Conservation (phyloP, 805 yeast genomes). For the Tanozyma kutaoensis region DNA sequence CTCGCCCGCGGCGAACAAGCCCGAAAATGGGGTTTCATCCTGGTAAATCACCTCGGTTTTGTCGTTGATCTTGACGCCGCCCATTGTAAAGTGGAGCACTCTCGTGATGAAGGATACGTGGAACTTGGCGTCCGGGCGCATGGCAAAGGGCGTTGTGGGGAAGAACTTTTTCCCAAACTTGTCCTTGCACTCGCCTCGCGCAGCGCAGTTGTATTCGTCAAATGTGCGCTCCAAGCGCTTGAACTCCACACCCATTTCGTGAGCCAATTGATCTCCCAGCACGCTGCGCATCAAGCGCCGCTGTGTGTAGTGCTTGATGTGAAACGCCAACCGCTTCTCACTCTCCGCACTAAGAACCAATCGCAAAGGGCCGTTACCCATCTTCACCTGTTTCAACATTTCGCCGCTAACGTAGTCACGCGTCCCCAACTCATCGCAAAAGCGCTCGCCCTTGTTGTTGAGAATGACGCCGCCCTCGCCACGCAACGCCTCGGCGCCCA, state of each 20-base stretch:
- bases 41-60: constrained; percentile 12
- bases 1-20: constrained; percentile 31
- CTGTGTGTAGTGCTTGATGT: constrained; percentile 42
- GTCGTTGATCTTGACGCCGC: constrained; percentile 47
- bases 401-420: constrained; percentile 49
- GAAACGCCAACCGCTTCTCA: constrained; percentile 32
- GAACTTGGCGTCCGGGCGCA: constrained; percentile 18
- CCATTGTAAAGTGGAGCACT: constrained; percentile 46
- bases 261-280: constrained; percentile 28
- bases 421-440: constrained; percentile 47
- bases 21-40: constrained; percentile 14
- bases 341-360: constrained; percentile 35
- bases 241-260: constrained; percentile 22
- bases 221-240: constrained; percentile 18
- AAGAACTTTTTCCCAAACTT: constrained; percentile 34
- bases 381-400: constrained; percentile 29
- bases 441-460: constrained; percentile 37
- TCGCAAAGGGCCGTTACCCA: constrained; percentile 33
- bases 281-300: constrained; percentile 39
- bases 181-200: constrained; percentile 24
- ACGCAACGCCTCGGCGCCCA: constrained; percentile 55
- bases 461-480: constrained; percentile 56
- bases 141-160: constrained; percentile 32
- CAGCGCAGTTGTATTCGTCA: constrained; percentile 26
- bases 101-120: constrained; percentile 43